Percentiles rank a stretch among this genome's conserved stretches.
These are phyloP conservation scores for Rhizopus delemar DNA, from an alignment of 371 early-diverging fungal species.

Conservation along the genomic window DNA sequence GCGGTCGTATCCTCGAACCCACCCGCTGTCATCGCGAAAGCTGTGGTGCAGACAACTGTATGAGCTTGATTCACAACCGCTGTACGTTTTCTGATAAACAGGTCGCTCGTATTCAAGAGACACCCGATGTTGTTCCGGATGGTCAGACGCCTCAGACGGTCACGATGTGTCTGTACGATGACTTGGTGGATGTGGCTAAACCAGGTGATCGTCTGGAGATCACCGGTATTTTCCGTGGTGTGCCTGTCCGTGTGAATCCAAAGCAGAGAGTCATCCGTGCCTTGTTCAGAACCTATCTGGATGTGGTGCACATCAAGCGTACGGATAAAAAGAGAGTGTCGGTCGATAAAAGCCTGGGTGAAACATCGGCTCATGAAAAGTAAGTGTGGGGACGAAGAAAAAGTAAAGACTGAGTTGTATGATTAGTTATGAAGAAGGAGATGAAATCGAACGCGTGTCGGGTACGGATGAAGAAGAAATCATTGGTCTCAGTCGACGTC, in stretches of 20 bases:
- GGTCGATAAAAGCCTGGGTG: conserved; percentile 26
- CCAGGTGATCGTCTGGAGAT: conserved; percentile 97
- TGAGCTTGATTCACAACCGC: conserved; percentile 91
- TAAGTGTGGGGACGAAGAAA: conserved; percentile 17
- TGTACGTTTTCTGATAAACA: conserved; percentile 97
- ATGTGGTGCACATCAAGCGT: conserved; percentile 91
- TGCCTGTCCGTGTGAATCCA: conserved; percentile 95
- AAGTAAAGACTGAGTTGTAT: neutral
- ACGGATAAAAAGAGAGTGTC: conserved; percentile 76
- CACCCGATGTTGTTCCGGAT: conserved; percentile 97
- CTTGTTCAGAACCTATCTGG: conserved; percentile 96
- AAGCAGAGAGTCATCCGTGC: conserved; percentile 90
- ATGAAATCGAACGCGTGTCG: conserved; percentile 61
- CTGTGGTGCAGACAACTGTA: conserved; percentile 80
- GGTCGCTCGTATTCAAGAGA: conserved; percentile 96
- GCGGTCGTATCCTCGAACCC: conserved; percentile 94
- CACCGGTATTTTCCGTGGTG: conserved; percentile 96
- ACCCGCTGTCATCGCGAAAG: conserved; percentile 81
- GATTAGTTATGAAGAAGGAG: conserved; percentile 63
- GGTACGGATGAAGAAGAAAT: conserved; percentile 69
- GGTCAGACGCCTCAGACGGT: conserved; percentile 99
- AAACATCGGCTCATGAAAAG: conserved; percentile 58
- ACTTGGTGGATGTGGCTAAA: conserved; percentile 93
- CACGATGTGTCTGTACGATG: conserved; percentile 90
- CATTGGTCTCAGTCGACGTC: conserved; percentile 56